These are phyloP conservation scores for Komagataella populi DNA, from an alignment of 805 yeast genomes.

Conservation along the genomic window DNA sequence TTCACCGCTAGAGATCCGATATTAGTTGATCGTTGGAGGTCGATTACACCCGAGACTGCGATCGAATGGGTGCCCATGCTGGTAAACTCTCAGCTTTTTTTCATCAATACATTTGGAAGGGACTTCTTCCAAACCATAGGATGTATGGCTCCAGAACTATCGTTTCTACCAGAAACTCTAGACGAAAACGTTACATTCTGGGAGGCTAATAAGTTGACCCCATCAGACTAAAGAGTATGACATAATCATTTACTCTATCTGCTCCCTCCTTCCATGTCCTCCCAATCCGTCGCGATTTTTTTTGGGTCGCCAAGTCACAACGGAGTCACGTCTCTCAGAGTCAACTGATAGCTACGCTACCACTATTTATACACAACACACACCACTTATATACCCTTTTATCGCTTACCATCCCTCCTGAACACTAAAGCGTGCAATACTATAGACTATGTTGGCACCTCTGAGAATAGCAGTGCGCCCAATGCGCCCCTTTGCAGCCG, in stretches of 20 bases:
- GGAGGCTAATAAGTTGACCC: slow-evolving; percentile 15
- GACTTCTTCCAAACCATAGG: slow-evolving; percentile 59
- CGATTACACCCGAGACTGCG: slow-evolving; percentile 26
- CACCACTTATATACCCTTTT: neutral
- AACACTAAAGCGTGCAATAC: neutral
- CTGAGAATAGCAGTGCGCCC: neutral
- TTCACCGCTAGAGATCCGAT: neutral
- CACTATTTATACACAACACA: neutral
- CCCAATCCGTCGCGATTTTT: neutral
- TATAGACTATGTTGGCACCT: neutral
- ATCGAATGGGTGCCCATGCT: slow-evolving; percentile 32
- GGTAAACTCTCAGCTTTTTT: slow-evolving; percentile 67
- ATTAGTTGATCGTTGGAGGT: slow-evolving; percentile 5
- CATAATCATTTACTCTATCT: no score
- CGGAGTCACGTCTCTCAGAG: neutral
- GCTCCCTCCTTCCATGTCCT: no score
- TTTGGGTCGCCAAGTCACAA: neutral
- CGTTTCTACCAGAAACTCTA: slow-evolving; percentile 41
- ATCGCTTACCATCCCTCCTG: neutral
- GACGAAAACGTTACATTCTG: slow-evolving; percentile 42
- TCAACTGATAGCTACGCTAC: neutral
- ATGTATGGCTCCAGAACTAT: slow-evolving; percentile 44
- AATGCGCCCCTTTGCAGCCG: neutral
- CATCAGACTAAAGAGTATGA: neutral
- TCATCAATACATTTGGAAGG: slow-evolving; percentile 70